Evolutionary conservation across 352 stramenopile genomes (phyloP).

Genomic region (Globisporangium acanthophoron): DNA sequence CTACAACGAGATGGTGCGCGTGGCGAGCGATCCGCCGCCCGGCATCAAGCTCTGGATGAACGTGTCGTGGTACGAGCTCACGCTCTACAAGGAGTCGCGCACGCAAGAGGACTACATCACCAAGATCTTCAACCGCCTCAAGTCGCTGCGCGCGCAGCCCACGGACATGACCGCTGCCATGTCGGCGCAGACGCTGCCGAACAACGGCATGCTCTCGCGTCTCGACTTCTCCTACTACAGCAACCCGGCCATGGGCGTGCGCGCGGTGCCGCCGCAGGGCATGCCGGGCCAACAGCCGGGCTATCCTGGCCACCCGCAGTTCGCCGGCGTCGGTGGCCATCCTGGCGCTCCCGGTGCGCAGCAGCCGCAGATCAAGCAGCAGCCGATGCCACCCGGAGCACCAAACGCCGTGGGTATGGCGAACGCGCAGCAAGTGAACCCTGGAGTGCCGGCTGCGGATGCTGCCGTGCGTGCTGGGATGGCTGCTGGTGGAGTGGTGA

Average conservation of each 20-base stretch:
- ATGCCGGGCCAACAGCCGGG: conserved; percentile 23
- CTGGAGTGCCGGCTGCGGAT: neutral
- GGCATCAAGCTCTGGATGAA: conserved; percentile 88
- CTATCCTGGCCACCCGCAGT: conserved; percentile 39
- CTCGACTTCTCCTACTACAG: conserved; percentile 78
- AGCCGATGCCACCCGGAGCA: conserved; percentile 1
- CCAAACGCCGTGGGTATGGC: conserved; percentile 13
- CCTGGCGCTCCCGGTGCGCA: conserved; percentile 24
- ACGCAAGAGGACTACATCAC: conserved; percentile 86
- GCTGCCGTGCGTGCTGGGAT: neutral
- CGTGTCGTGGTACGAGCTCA: conserved; percentile 81
- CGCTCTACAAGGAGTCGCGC: conserved; percentile 76
- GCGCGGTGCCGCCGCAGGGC: conserved; percentile 13
- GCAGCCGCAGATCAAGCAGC: conserved; percentile 14
- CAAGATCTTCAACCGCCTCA: conserved; percentile 83
- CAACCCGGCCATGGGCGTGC: conserved; percentile 48
- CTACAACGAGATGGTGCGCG: conserved; percentile 82
- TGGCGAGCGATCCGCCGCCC: conserved; percentile 68
- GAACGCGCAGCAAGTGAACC: conserved; percentile 6
- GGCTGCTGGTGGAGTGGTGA: conserved; percentile 5
- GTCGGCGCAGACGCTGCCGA: conserved; percentile 51
- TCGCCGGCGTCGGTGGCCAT: conserved; percentile 12
- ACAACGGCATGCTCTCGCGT: conserved; percentile 66
- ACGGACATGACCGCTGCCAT: conserved; percentile 70
- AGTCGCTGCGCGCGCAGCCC: conserved; percentile 66